A percentile compares a stretch with the other conserved stretches of the same genome.
phyloP scores from a whole-genome alignment of 2,329 filamentous ascomycete species.

The Colletotrichum sp. region DNA sequence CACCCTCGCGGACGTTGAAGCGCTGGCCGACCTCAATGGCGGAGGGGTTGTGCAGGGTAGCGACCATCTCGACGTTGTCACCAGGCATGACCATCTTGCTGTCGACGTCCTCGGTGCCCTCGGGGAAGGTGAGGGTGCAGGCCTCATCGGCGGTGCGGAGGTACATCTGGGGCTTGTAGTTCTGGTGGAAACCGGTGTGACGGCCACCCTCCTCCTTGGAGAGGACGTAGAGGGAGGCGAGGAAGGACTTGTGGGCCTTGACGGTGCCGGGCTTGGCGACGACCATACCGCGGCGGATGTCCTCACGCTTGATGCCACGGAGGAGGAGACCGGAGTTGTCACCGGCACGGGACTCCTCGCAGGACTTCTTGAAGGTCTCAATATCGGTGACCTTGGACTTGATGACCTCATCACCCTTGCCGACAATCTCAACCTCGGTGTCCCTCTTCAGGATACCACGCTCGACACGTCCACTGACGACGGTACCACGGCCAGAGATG shows the following conservation, averaged over 20 bases:
- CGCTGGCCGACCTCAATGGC: constrained; percentile 91
- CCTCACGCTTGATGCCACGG: constrained; percentile 95
- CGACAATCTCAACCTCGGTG: constrained; percentile 91
- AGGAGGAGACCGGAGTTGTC: constrained; percentile 98
- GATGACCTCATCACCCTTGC: constrained; percentile 80
- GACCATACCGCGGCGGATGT: constrained; percentile 94
- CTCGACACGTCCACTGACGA: constrained; percentile 96
- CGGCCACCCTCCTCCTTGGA: constrained; percentile 98
- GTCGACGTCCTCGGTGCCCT: constrained; percentile 74
- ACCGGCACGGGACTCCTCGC: constrained; percentile 92
- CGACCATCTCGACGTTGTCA: constrained; percentile 98
- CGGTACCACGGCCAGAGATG: constrained; percentile 92
- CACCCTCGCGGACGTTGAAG: constrained; percentile 98
- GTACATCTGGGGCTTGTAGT: constrained; percentile 97
- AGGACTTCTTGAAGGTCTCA: constrained; percentile 99
- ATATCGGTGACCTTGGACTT: constrained; percentile 99
- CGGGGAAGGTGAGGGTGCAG: constrained; percentile 84
- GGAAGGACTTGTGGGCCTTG: constrained; percentile 90
- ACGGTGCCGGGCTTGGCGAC: constrained; percentile 81
- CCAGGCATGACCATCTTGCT: constrained; percentile 94
- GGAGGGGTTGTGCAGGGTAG: constrained; percentile 82
- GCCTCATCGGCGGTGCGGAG: constrained; percentile 88
- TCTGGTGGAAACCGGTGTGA: constrained; percentile 92
- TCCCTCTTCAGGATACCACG: constrained; percentile 94
- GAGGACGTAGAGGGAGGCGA: constrained; percentile 95